Percentiles rank a stretch among this genome's conserved stretches.
These are phyloP conservation scores for Penicillium crystallinum DNA, from an alignment of 495 filamentous ascomycete species.

Conservation along the genomic window DNA sequence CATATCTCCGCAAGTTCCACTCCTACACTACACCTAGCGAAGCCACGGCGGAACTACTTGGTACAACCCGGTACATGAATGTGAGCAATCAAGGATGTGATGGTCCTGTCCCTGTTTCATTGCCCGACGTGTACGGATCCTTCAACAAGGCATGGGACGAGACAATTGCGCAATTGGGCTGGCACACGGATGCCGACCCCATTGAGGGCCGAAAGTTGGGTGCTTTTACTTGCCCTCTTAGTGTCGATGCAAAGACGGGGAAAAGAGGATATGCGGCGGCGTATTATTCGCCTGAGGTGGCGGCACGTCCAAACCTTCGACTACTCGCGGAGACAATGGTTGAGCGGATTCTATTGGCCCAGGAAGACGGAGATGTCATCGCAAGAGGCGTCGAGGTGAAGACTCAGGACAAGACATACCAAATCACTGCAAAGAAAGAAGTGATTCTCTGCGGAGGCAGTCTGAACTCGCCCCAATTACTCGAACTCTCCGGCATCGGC, in stretches of 20 bases:
- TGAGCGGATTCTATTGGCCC: slow-evolving; percentile 34
- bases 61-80: slow-evolving; percentile 12
- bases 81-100: slow-evolving; percentile 10
- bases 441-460: slow-evolving; percentile 52
- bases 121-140: slow-evolving; percentile 16
- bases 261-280: slow-evolving; percentile 37
- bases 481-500: slow-evolving; percentile 59
- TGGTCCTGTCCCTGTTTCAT: slow-evolving; percentile 23
- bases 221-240: slow-evolving; percentile 16
- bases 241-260: slow-evolving; percentile 16
- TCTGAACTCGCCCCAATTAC: slow-evolving; percentile 49
- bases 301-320: slow-evolving; percentile 40
- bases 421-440: slow-evolving; percentile 45
- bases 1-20: slow-evolving; percentile 35
- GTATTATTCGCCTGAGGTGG: slow-evolving; percentile 23
- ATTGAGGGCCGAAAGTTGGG: slow-evolving; percentile 19
- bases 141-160: slow-evolving; percentile 27
- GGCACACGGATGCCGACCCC: slow-evolving; percentile 17
- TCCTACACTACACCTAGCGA: slow-evolving; percentile 14
- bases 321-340: slow-evolving; percentile 43
- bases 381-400: slow-evolving; percentile 35
- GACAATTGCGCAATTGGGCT: slow-evolving; percentile 20
- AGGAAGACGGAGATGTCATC: slow-evolving; percentile 16
- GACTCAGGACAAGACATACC: slow-evolving; percentile 16
- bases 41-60: slow-evolving; percentile 7